Evolutionary conservation across 768 basidiomycete species (phyloP).

Genomic region (Lactarius tabidus): DNA sequence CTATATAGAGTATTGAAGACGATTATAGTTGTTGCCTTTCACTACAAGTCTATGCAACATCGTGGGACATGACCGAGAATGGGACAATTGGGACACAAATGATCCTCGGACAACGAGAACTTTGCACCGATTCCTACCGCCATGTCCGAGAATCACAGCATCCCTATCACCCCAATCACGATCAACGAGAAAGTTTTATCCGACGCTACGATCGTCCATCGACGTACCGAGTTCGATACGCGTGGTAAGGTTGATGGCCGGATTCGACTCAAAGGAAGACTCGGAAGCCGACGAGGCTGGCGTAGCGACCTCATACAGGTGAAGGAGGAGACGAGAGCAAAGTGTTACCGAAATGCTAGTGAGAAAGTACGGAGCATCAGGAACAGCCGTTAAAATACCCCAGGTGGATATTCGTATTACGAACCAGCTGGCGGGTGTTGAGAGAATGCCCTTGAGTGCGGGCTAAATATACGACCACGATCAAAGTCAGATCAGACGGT

Average conservation of each 20-base stretch:
- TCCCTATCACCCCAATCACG: not conserved
- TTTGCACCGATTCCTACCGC: too few species aligned
- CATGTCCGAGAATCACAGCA: not conserved
- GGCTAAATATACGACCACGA: constrained; percentile 35
- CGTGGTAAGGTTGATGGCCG: constrained; percentile 27
- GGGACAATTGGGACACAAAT: not conserved
- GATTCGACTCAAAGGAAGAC: constrained; percentile 9
- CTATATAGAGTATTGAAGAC: too few species aligned
- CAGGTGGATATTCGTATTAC: constrained; percentile 17
- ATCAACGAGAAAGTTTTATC: too few species aligned
- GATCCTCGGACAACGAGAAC: too few species aligned
- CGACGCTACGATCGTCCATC: not conserved
- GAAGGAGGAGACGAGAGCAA: constrained; percentile 55
- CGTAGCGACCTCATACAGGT: constrained; percentile 43
- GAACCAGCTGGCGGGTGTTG: constrained; percentile 48
- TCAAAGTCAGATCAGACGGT: constrained; percentile 26
- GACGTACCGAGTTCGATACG: constrained; percentile 14
- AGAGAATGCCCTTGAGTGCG: constrained; percentile 43
- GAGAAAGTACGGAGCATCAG: not conserved
- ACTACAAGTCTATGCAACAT: not conserved
- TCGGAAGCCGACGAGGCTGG: not conserved
- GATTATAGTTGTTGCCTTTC: not conserved
- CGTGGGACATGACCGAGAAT: not conserved
- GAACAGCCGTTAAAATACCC: not conserved
- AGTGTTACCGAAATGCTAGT: constrained; percentile 47